Base-by-base conservation (phyloP, 1,284 basidiomycete species). In the Cutaneotrichosporon cyanovorans region DNA sequence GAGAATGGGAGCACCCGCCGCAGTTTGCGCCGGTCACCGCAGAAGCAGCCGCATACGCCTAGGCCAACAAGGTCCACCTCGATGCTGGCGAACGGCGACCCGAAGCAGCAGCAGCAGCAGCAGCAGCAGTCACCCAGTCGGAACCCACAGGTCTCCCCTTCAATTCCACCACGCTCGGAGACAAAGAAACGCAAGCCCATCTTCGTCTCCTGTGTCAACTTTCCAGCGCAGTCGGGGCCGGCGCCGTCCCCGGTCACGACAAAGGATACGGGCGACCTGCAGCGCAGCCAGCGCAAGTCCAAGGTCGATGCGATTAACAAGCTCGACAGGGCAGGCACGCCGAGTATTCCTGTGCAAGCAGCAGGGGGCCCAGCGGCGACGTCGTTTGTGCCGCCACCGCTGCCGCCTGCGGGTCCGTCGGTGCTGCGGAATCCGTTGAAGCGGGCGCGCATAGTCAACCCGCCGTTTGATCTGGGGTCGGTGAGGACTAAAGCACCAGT, bases 241-340 rank as follows among this genome's bases (percentile, higher is more conserved):
- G 43, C 47, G 5, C 50, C 51, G 3, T 38, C 33, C 35, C 43
- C 45, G 22, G 38, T n/a, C 23, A 42, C 37, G 20, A 30, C 47
- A 16, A 51, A 55, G 36, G 54, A 55, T 7, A 52, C 35, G 18
- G 54, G 50, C 3, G 60, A 66, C 23, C 50, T 62, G 10, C 52
- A 58, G 42, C 60, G 65, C 20, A 56, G 44, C 44, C 61, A 63
- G 49, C 57, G 67, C 34, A 50, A 57, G 45, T 66, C 65, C 10
- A 69, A 69, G 50, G 59, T 63, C 38, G 58, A 63, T 31, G 67
- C 67, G 9, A 42, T 66, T 23, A 60, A 54, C 25, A 67, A 65
- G 38, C 44, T 69, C 30, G 67, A 69, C 46, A 46, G 62, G 32
- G 59, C 54, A 1, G 60, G 57, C n/a, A 62, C 59, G 0, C 65